phyloP scores from a whole-genome alignment of 345 rosid species.

The Hirschfeldia incana region DNA sequence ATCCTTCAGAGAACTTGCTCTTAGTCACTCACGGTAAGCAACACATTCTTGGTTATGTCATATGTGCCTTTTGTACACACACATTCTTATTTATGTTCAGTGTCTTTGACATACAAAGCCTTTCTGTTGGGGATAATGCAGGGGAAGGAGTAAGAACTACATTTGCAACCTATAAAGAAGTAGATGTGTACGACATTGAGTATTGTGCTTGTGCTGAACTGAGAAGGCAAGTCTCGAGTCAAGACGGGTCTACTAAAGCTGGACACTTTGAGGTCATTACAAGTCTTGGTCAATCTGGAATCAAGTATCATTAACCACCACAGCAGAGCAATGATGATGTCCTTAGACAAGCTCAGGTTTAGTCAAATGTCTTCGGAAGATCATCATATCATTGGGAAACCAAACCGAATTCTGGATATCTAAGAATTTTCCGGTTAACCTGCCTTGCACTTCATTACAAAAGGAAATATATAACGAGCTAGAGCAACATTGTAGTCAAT shows the following conservation, averaged over 20 bases:
- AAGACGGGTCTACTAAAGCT: slow-evolving; percentile 39
- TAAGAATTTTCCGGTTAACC: not conserved
- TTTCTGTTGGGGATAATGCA: slow-evolving; percentile 28
- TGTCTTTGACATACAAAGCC: too few relatives aligned
- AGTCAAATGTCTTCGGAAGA: not conserved
- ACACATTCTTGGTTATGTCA: not conserved
- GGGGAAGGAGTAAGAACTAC: slow-evolving; percentile 88
- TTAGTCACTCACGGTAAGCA: slow-evolving; percentile 76
- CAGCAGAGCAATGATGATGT: not conserved
- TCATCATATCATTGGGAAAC: not conserved
- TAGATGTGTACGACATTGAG: slow-evolving; percentile 55
- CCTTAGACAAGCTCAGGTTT: not conserved
- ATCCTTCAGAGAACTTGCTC: slow-evolving; percentile 77
- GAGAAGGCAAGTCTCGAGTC: slow-evolving; percentile 45
- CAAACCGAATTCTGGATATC: not conserved
- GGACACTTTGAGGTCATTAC: slow-evolving; percentile 43
- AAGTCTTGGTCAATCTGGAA: slow-evolving; percentile 44
- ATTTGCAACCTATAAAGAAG: slow-evolving; percentile 51
- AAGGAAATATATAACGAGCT: not conserved
- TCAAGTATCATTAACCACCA: slow-evolving; percentile 29
- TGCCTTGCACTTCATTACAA: not conserved
- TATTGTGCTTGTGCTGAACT: slow-evolving; percentile 74
- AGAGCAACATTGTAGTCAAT: not conserved
- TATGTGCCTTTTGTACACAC: not conserved
- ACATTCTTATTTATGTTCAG: too few relatives aligned